Conservation (phyloP, 768 basidiomycete species). For the Boletus eberwhitei region DNA sequence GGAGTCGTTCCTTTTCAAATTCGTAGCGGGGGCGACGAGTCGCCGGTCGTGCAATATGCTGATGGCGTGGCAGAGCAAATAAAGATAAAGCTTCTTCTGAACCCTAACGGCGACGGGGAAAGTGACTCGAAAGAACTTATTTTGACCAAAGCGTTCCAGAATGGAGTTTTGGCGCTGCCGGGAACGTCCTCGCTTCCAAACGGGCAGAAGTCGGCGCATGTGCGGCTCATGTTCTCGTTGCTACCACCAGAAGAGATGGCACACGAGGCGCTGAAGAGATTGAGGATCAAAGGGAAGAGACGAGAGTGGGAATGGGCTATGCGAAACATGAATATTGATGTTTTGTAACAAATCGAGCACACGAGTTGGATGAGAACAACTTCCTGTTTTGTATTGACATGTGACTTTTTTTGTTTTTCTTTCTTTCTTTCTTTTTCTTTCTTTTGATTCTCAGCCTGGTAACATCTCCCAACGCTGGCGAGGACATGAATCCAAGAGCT, state of each 20-base stretch:
- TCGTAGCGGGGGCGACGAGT: background rate
- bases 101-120: slow-evolving; percentile 28
- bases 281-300: slow-evolving; percentile 32
- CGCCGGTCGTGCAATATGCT: background rate
- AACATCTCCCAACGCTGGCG: background rate
- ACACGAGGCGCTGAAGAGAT: slow-evolving; percentile 60
- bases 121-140: slow-evolving; percentile 68
- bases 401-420: background rate
- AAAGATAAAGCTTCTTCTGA: slow-evolving; percentile 60
- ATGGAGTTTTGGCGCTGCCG: slow-evolving; percentile 78
- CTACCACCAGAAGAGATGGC: slow-evolving; percentile 55
- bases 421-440: no score
- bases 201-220: slow-evolving; percentile 59
- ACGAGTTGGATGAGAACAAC: background rate
- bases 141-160: slow-evolving; percentile 62
- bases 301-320: background rate
- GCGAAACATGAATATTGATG: background rate
- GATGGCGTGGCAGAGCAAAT: background rate
- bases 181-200: slow-evolving; percentile 71
- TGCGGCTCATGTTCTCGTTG: slow-evolving; percentile 72
- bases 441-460: no score
- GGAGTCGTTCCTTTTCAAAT: slow-evolving; percentile 2
- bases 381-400: background rate
- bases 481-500: background rate
- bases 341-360: background rate